Evolutionary conservation across 2,329 filamentous ascomycete genomes (phyloP), one percentile per base, ranked within the genome.

Genomic region (Aurifilum marmelostoma): DNA sequence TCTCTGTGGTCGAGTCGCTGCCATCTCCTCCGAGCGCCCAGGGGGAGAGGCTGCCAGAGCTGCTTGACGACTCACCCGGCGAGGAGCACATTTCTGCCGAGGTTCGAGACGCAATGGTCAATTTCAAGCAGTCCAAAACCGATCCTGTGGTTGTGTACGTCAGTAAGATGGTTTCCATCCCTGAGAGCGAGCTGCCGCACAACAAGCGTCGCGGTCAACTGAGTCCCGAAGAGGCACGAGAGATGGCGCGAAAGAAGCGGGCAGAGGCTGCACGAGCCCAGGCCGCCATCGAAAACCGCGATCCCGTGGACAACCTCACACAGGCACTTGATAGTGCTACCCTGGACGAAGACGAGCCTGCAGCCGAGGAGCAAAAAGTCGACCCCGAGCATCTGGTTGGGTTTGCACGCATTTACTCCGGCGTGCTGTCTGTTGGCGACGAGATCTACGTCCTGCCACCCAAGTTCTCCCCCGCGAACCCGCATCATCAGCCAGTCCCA

Each of bases 121-220:
- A 89, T 0, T 97, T 97, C 77, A 92, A 92, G 75, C 88, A 88
- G 3, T 85, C 84, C 0, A 84, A 87, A 52, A 85, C 89, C 0
- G 91, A 92, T 68, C 94, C 95, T 0, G 89, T 97, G 0, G 93
- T 99, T 1, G 95, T 93, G 11, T 99, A 97, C 73, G 92, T 99
- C 71, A 98, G 95, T 81, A 99, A 99, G 79, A 97, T 99, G 94
- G 92, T 98, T 1, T 96, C 96, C 0, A 86, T 99, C 16, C 95
- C 94, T 0, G 93, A 97, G 76, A 97, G 93, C 79, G 95, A 99
- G 75, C 83, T 99, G 6, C 92, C 93, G 0, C 88, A 95, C 65
- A 97, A 97, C 78, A 97, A 91, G 79, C 87, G 93, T 60, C 86
- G 89, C 21, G 90, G 91, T 0, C 89, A 89, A 58, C 85, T 98